phyloP scores from a whole-genome alignment of 176 grass and related monocot genomes.

The Oryza brachyantha region DNA sequence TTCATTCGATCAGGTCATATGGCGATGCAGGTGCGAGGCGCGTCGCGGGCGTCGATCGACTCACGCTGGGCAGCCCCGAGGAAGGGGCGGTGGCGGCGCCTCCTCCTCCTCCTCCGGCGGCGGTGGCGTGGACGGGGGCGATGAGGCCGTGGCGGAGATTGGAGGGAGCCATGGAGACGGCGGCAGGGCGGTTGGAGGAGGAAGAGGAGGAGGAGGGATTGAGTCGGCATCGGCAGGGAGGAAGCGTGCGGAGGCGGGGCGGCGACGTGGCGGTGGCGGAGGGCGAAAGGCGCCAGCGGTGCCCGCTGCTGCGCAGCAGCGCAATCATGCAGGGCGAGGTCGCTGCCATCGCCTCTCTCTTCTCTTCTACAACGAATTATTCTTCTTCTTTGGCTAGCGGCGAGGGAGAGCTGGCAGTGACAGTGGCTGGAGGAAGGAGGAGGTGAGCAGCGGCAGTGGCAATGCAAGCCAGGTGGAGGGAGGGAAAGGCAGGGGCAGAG shows the following conservation, averaged over 20 bases:
- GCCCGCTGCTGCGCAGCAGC: neutral
- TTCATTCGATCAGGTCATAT: neutral
- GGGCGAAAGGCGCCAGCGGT: neutral
- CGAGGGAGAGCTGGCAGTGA: too few relatives aligned
- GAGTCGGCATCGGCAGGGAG: neutral
- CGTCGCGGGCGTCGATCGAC: neutral
- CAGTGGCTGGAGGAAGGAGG: too few relatives aligned
- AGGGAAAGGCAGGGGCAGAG: neutral
- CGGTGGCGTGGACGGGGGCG: conserved; percentile 17
- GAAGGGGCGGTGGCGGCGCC: too few relatives aligned
- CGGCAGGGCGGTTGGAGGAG: too few relatives aligned
- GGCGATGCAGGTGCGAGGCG: too few relatives aligned
- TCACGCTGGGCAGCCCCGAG: conserved; percentile 26
- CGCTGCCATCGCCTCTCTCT: neutral
- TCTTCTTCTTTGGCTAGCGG: neutral
- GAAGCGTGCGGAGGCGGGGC: neutral
- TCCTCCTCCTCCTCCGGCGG: conserved; percentile 1
- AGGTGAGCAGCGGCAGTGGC: neutral
- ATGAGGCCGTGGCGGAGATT: conserved; percentile 6
- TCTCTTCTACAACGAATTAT: neutral
- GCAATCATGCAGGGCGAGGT: neutral
- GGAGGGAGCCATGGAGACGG: neutral
- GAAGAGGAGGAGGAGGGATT: neutral
- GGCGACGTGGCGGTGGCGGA: neutral
- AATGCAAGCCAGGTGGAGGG: neutral